Conservation (phyloP, 2,329 filamentous ascomycete genomes). For the Penicillium expansum region DNA sequence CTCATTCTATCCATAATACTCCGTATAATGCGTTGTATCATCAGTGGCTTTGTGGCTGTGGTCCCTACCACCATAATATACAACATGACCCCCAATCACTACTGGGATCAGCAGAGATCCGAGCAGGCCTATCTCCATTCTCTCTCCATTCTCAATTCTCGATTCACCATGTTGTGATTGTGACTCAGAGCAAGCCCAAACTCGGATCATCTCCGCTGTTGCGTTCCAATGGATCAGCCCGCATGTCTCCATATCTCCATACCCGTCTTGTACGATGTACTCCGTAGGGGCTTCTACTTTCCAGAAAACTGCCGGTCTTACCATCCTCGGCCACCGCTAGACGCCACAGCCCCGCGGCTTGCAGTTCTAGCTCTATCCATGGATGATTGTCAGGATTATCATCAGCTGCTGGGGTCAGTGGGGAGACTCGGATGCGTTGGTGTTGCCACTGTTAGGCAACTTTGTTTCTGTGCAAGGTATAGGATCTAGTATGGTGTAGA, state of each 20-base stretch:
- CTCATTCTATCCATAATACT: neutral
- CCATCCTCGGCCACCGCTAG: neutral
- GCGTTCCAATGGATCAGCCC: neutral
- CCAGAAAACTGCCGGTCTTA: neutral
- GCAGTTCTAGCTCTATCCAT: neutral
- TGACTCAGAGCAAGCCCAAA: neutral
- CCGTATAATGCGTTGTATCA: neutral
- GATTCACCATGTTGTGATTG: neutral
- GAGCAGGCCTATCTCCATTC: neutral
- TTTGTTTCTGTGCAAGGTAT: neutral
- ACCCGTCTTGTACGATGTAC: neutral
- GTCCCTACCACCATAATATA: neutral
- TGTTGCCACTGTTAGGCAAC: constrained; percentile 19
- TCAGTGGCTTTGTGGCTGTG: neutral
- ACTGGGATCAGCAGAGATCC: neutral
- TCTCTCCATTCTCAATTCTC: too few species aligned
- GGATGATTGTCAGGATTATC: neutral
- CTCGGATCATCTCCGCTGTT: neutral
- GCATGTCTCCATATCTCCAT: neutral
- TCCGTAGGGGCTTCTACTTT: neutral
- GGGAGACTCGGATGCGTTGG: neutral
- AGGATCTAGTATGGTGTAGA: neutral
- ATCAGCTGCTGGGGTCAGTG: neutral
- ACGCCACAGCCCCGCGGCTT: constrained; percentile 17
- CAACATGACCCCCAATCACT: neutral